Evolutionary conservation across 257 asterid species (phyloP).

Genomic region (Mitragyna speciosa): DNA sequence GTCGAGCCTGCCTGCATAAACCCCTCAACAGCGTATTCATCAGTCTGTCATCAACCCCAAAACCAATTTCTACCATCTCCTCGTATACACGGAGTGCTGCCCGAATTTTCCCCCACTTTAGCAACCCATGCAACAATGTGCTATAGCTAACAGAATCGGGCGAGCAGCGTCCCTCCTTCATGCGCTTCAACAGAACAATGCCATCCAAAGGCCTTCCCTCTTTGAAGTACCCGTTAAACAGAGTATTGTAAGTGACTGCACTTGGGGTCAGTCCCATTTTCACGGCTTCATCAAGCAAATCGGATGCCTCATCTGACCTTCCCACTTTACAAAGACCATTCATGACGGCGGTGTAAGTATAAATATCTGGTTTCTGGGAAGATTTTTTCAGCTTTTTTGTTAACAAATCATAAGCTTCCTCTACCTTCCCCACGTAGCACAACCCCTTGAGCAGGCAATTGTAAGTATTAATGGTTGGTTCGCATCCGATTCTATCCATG

Average conservation of each 20-base stretch:
- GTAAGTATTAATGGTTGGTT: conserved; percentile 73
- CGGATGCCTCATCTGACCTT: conserved; percentile 63
- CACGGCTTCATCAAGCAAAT: conserved; percentile 56
- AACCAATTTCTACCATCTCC: conserved; percentile 49
- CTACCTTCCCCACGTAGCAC: conserved; percentile 82
- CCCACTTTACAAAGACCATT: conserved; percentile 87
- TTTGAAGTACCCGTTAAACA: conserved; percentile 66
- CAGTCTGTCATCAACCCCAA: conserved; percentile 63
- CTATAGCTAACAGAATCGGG: conserved; percentile 68
- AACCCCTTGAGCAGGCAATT: conserved; percentile 73
- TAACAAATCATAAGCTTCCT: conserved; percentile 59
- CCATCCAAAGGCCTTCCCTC: conserved; percentile 74
- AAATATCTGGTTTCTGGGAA: conserved; percentile 51
- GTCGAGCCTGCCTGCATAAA: conserved; percentile 57
- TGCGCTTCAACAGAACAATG: conserved; percentile 45
- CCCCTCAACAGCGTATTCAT: conserved; percentile 69
- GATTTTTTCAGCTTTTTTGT: conserved; percentile 39
- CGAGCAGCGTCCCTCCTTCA: conserved; percentile 50
- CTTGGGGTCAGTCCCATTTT: conserved; percentile 48
- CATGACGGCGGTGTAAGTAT: conserved; percentile 73
- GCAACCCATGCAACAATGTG: conserved; percentile 68
- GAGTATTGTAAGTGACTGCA: conserved; percentile 65
- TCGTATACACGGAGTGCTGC: conserved; percentile 44
- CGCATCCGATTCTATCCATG: conserved; percentile 52
- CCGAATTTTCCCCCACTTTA: conserved; percentile 62